A percentile compares a stretch with the other conserved stretches of the same genome.
These are phyloP conservation scores for Fusarium napiforme DNA, from an alignment of 2,329 filamentous ascomycete species.

Conservation along the genomic window DNA sequence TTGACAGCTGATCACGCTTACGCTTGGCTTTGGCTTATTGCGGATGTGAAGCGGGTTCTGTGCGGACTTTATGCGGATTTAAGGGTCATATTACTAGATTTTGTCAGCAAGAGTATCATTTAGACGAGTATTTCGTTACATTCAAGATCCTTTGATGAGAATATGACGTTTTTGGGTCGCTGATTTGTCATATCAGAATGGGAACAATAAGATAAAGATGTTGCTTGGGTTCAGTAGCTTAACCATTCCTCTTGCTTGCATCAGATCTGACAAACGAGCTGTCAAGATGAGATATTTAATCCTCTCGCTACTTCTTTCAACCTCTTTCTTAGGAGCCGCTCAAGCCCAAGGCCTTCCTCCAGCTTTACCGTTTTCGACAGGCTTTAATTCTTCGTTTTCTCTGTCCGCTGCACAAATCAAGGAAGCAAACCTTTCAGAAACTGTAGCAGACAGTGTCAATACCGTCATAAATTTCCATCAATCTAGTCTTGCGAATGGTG, in stretches of 20 bases:
- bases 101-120: neutral
- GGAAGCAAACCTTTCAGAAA: neutral
- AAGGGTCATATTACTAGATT: neutral
- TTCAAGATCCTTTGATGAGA: accelerated
- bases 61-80: neutral
- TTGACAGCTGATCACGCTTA: neutral
- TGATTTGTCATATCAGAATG: neutral
- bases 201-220: neutral
- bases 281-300: neutral
- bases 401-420: constrained; percentile 10
- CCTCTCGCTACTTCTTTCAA: neutral
- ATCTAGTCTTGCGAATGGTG: constrained; percentile 28
- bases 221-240: too few relatives aligned
- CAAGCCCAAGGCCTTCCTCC: neutral
- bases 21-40: neutral
- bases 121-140: neutral
- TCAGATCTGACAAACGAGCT: too few relatives aligned
- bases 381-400: constrained; percentile 32
- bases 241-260: too few relatives aligned
- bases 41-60: neutral
- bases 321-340: accelerated
- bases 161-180: neutral
- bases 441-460: constrained; percentile 8
- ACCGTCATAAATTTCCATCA: constrained; percentile 22
- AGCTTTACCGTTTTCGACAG: neutral